These are phyloP conservation scores for Dentipellis sp. DNA, from an alignment of 768 basidiomycete species.

Conservation along the genomic window DNA sequence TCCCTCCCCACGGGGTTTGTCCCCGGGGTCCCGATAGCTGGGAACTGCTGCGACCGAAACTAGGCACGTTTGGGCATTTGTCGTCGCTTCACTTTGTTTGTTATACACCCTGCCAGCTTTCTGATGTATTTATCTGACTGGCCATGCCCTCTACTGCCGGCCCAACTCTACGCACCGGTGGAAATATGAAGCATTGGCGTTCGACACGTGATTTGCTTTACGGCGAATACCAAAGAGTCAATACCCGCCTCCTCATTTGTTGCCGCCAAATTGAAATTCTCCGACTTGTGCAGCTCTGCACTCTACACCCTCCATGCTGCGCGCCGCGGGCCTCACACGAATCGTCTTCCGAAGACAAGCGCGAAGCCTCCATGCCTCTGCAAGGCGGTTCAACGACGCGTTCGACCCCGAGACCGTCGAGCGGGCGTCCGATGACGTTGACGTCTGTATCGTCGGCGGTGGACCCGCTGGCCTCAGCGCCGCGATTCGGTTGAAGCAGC, in stretches of 20 bases:
- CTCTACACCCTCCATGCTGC: neutral
- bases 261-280: neutral
- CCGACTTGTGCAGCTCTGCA: neutral
- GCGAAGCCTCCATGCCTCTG: conserved; percentile 19
- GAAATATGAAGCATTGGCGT: too few species aligned
- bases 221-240: neutral
- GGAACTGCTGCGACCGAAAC: too few species aligned
- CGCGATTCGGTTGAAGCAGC: conserved; percentile 93
- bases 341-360: neutral
- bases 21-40: too few species aligned
- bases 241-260: neutral
- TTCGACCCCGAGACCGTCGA: conserved; percentile 61
- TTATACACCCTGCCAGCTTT: too few species aligned
- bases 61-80: too few species aligned
- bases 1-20: too few species aligned
- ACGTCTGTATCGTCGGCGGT: conserved; percentile 94
- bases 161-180: too few species aligned
- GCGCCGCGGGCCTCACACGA: neutral
- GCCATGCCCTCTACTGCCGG: too few species aligned
- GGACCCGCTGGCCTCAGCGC: conserved; percentile 94
- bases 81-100: too few species aligned
- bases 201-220: too few species aligned
- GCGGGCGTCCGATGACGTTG: conserved; percentile 83
- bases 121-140: too few species aligned
- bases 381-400: conserved; percentile 21